phyloP scores from a whole-genome alignment of 202 grass and related monocot species.

The Schoenoplectus triqueter region DNA sequence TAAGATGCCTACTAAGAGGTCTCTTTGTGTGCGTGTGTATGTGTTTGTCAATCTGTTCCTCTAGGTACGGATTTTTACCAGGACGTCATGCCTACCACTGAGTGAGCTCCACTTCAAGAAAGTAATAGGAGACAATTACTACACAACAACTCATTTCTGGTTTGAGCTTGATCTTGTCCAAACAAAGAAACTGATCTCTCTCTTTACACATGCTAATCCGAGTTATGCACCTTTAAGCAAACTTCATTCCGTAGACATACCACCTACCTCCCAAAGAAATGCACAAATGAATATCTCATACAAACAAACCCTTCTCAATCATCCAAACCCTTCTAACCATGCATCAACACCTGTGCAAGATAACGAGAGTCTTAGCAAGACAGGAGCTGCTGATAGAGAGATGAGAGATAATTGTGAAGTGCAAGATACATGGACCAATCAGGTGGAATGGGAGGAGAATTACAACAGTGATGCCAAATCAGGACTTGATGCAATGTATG shows the following conservation, averaged over 20 bases:
- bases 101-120: slow-evolving; percentile 56
- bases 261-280: slow-evolving; percentile 31
- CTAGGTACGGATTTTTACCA: slow-evolving; percentile 49
- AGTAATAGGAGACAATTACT: slow-evolving; percentile 59
- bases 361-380: slow-evolving; percentile 31
- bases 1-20: slow-evolving; percentile 22
- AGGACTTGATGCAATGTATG: slow-evolving; percentile 28
- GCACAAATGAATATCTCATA: slow-evolving; percentile 33
- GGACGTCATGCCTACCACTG: slow-evolving; percentile 49
- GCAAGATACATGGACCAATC: slow-evolving; percentile 18
- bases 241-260: slow-evolving; percentile 7
- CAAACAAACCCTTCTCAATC: slow-evolving; percentile 34
- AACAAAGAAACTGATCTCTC: slow-evolving; percentile 62
- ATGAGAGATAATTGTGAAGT: background rate
- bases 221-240: background rate
- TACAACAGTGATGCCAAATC: slow-evolving; percentile 17
- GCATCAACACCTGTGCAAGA: slow-evolving; percentile 22
- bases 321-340: slow-evolving; percentile 38
- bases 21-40: background rate
- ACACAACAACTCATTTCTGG: slow-evolving; percentile 42
- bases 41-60: slow-evolving; percentile 14
- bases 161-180: slow-evolving; percentile 67
- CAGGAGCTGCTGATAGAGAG: slow-evolving; percentile 18
- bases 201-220: slow-evolving; percentile 51
- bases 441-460: slow-evolving; percentile 30